phyloP scores from a whole-genome alignment of 306 rosid genomes.

The Heteromeles arbutifolia region DNA sequence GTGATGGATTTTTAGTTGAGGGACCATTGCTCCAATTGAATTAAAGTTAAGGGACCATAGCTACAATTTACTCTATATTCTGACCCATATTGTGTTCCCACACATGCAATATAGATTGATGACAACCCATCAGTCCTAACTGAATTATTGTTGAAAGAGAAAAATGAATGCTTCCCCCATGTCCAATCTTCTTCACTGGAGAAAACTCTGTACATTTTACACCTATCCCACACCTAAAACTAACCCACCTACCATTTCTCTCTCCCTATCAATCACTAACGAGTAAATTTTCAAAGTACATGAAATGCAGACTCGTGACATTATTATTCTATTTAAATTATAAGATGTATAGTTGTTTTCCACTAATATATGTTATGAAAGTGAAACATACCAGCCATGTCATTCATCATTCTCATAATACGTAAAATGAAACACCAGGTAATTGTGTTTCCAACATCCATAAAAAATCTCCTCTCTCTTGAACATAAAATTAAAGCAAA shows the following conservation, averaged over 20 bases:
- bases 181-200: neutral
- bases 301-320: too few species aligned
- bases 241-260: constrained; percentile 35
- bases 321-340: too few species aligned
- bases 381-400: too few species aligned
- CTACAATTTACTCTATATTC: too few species aligned
- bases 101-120: constrained; percentile 27
- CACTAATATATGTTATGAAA: too few species aligned
- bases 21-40: too few species aligned
- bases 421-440: too few species aligned
- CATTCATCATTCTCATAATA: neutral
- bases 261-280: neutral
- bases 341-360: too few species aligned
- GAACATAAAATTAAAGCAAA: constrained; percentile 34
- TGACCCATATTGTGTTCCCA: constrained; percentile 41
- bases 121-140: constrained; percentile 36
- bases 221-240: constrained; percentile 7
- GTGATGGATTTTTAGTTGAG: too few species aligned
- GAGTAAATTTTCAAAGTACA: too few species aligned
- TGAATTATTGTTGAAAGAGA: constrained; percentile 41
- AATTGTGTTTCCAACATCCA: neutral
- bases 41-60: too few species aligned
- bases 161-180: neutral
- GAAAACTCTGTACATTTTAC: neutral
- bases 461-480: neutral